Conservation (phyloP, 345 rosid genomes). For the Kernera saxatilis region DNA sequence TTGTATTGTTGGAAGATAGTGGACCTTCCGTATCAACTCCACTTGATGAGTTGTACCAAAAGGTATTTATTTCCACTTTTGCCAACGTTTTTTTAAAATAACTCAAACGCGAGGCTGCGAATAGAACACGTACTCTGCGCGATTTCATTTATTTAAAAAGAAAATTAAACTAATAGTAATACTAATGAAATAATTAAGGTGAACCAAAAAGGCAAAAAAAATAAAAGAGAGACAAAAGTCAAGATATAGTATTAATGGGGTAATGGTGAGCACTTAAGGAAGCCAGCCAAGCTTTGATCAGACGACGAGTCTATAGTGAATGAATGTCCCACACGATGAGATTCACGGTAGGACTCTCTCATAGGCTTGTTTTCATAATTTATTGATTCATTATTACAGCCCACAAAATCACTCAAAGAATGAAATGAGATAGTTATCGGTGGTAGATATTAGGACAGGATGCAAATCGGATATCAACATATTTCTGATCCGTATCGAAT, state of each 20-base stretch:
- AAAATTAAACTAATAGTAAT: not conserved
- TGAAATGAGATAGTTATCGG: not conserved
- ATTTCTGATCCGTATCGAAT: too few species aligned
- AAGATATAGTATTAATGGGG: not conserved
- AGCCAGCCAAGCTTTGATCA: conserved; percentile 22
- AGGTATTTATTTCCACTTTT: not conserved
- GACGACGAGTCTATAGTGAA: not conserved
- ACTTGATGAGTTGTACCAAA: conserved; percentile 13
- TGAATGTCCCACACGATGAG: conserved; percentile 24
- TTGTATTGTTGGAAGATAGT: not conserved
- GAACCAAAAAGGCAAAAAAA: conserved; percentile 5
- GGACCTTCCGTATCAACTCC: not conserved
- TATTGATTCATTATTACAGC: conserved; percentile 5
- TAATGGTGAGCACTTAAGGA: conserved; percentile 28
- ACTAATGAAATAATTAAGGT: not conserved
- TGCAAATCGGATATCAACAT: too few species aligned
- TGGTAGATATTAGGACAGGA: not conserved
- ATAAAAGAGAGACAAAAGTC: not conserved
- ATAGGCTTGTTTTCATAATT: conserved; percentile 5
- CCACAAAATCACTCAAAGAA: not conserved
- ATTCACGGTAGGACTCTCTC: not conserved
- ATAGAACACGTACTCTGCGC: conserved; percentile 25
- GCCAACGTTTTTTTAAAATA: not conserved
- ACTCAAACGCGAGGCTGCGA: not conserved
- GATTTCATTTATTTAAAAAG: not conserved